These are phyloP conservation scores for Olyra latifolia DNA, from an alignment of 176 grass and related monocot species.

Conservation along the genomic window DNA sequence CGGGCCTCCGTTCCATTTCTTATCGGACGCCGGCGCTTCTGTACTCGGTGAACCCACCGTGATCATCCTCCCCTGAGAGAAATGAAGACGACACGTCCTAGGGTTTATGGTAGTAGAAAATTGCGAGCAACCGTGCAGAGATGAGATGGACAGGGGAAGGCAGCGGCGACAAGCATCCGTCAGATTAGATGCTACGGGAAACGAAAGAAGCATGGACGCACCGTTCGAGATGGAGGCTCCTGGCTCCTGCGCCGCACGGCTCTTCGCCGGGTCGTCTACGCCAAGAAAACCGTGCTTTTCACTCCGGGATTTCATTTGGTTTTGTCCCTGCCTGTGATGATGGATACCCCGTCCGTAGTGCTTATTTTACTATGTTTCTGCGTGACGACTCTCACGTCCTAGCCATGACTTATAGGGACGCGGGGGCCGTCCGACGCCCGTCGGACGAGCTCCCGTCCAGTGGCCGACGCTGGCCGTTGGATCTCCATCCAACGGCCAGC, in stretches of 20 bases:
- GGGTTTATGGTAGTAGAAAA: too few relatives aligned
- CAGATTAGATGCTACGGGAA: constrained; percentile 24
- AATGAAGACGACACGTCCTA: too few relatives aligned
- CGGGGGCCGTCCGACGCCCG: too few relatives aligned
- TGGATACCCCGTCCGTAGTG: not conserved
- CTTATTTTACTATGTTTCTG: not conserved
- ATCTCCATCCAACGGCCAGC: too few relatives aligned
- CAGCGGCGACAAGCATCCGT: constrained; percentile 16
- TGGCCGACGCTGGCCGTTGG: too few relatives aligned
- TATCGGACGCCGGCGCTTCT: not conserved
- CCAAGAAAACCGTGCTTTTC: not conserved
- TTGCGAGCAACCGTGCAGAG: too few relatives aligned
- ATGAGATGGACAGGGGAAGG: not conserved
- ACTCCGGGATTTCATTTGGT: not conserved
- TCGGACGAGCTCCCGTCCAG: too few relatives aligned
- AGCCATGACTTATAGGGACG: too few relatives aligned
- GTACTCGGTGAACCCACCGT: not conserved
- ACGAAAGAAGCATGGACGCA: not conserved
- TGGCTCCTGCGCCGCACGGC: constrained; percentile 8
- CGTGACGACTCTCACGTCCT: not conserved
- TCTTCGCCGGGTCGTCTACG: not conserved
- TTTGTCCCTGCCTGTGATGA: not conserved
- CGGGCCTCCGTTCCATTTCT: too few relatives aligned
- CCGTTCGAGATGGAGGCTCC: constrained; percentile 24
- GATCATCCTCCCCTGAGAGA: too few relatives aligned